These are phyloP conservation scores for Chaetomium sp. DNA, from an alignment of 2,329 filamentous ascomycete genomes.

Conservation along the genomic window DNA sequence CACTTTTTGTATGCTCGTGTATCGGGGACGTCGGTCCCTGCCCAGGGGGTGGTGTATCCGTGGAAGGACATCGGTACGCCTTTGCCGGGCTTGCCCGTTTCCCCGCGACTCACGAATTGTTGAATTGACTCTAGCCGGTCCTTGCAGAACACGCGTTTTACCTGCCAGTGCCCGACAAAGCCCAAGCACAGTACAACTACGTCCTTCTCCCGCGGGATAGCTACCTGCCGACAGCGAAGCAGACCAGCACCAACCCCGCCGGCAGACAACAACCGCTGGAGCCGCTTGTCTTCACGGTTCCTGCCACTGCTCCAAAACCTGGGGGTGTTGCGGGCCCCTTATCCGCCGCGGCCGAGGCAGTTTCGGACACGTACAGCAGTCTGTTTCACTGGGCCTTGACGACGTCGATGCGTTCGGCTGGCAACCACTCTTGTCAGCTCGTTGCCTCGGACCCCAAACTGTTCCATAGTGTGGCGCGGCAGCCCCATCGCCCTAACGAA, in stretches of 20 bases:
- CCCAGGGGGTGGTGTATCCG: slow-evolving; percentile 57
- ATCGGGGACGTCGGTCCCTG: slow-evolving; percentile 54
- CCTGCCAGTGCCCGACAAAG: slow-evolving; percentile 66
- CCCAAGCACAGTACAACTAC: slow-evolving; percentile 67
- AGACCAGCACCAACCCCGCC: slow-evolving; percentile 41
- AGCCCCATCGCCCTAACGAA: slow-evolving; percentile 61
- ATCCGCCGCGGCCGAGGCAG: slow-evolving; percentile 51
- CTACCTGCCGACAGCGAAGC: slow-evolving; percentile 45
- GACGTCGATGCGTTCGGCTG: slow-evolving; percentile 53
- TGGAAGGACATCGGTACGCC: slow-evolving; percentile 65
- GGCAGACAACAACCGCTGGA: slow-evolving; percentile 48
- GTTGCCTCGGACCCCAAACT: slow-evolving; percentile 56
- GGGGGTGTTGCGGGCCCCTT: slow-evolving; percentile 57
- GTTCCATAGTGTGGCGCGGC: slow-evolving; percentile 59
- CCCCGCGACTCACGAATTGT: background rate
- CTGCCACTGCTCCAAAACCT: slow-evolving; percentile 61
- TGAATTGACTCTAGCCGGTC: background rate
- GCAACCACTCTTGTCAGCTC: slow-evolving; percentile 50
- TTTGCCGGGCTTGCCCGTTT: background rate
- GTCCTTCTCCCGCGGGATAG: slow-evolving; percentile 61
- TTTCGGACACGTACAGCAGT: slow-evolving; percentile 60
- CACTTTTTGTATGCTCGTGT: slow-evolving; percentile 60
- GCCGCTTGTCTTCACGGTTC: slow-evolving; percentile 66
- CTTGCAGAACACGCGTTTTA: slow-evolving; percentile 62
- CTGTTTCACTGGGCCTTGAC: slow-evolving; percentile 64